These are phyloP conservation scores for Akanthomyces muscarius DNA, from an alignment of 2,329 filamentous ascomycete genomes.

Conservation along the genomic window DNA sequence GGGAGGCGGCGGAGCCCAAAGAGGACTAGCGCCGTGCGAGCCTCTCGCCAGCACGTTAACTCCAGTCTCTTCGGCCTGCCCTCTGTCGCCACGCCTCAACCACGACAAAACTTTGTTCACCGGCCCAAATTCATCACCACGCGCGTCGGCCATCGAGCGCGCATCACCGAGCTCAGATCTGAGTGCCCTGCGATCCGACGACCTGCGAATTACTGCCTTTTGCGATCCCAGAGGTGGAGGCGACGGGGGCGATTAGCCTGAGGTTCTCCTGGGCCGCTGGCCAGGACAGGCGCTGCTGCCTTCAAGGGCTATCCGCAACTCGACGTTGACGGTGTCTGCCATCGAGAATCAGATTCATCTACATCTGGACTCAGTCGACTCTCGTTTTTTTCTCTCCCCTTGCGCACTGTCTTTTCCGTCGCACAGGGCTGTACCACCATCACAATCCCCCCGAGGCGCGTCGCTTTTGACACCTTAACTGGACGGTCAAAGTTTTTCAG, in stretches of 20 bases:
- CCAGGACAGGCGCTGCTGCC: constrained; percentile 40
- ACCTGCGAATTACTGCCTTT: constrained; percentile 35
- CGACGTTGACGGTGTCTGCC: constrained; percentile 26
- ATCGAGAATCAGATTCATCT: constrained; percentile 22
- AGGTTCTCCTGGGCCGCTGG: constrained; percentile 46
- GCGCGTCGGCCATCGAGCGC: constrained; percentile 51
- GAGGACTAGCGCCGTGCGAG: constrained; percentile 31
- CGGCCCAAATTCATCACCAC: constrained; percentile 41
- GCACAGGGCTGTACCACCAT: constrained; percentile 1
- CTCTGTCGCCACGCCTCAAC: constrained; percentile 38
- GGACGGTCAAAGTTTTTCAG: constrained; percentile 19
- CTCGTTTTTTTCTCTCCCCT: constrained; percentile 19
- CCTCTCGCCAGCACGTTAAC: constrained; percentile 36
- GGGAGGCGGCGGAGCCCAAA: constrained; percentile 22
- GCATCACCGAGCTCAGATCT: constrained; percentile 27
- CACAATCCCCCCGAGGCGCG: constrained; percentile 14
- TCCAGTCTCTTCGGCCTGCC: constrained; percentile 43
- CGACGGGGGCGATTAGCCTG: constrained; percentile 43
- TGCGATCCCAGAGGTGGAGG: constrained; percentile 38
- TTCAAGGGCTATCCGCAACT: constrained; percentile 40
- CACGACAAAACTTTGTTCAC: constrained; percentile 41
- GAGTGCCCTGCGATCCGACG: constrained; percentile 31
- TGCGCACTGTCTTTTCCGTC: constrained; percentile 1
- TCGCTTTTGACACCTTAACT: constrained; percentile 20
- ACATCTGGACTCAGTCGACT: constrained; percentile 21